phyloP scores from a whole-genome alignment of 164 flowering plant species.

The Echeveria elegans region DNA sequence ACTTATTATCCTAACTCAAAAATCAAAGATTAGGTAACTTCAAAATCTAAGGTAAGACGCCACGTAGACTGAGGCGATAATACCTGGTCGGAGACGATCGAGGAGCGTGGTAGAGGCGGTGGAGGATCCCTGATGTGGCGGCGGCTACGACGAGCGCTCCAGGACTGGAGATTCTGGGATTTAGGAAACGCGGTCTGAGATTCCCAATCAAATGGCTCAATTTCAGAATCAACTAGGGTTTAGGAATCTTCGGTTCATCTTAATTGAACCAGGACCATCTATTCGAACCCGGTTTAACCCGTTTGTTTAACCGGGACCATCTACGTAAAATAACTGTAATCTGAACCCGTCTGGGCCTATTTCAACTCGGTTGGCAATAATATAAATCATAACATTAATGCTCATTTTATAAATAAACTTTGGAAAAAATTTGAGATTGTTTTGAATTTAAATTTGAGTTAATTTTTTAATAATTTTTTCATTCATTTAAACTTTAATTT shows the following conservation, averaged over 20 bases:
- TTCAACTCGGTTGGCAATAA: too few relatives aligned
- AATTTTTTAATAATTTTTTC: too few relatives aligned
- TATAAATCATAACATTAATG: too few relatives aligned
- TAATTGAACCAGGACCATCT: background rate
- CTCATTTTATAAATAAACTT: too few relatives aligned
- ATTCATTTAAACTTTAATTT: too few relatives aligned
- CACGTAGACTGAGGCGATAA: background rate
- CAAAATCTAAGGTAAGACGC: too few relatives aligned
- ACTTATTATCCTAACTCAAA: background rate
- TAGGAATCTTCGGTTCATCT: background rate
- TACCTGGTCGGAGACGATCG: background rate
- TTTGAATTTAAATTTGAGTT: too few relatives aligned
- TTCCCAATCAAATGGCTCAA: conserved; percentile 2
- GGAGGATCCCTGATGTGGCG: too few relatives aligned
- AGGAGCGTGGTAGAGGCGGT: background rate
- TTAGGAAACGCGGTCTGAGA: background rate
- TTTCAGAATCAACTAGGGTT: conserved; percentile 1
- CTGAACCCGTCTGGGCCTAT: too few relatives aligned
- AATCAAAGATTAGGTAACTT: background rate
- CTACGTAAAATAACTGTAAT: too few relatives aligned
- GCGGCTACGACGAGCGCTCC: conserved; percentile 1
- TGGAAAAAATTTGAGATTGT: too few relatives aligned
- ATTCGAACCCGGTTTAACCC: background rate
- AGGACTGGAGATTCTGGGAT: conserved; percentile 1
- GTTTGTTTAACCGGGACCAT: too few relatives aligned